These are phyloP conservation scores for Chaetomiaceae sp. DNA, from an alignment of 2,329 filamentous ascomycete genomes.

Conservation along the genomic window DNA sequence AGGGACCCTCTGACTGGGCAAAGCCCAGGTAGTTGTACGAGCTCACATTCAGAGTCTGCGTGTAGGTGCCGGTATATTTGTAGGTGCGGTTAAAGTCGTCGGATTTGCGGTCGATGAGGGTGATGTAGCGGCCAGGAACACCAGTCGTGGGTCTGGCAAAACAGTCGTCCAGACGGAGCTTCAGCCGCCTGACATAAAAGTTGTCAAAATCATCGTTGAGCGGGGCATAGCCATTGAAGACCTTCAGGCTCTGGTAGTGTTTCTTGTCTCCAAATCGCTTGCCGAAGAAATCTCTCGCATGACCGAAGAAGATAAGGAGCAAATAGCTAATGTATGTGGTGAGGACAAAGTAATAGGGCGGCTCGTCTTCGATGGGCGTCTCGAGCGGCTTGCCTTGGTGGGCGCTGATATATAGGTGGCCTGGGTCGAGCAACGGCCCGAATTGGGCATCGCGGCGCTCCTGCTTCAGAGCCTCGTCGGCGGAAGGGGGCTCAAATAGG, in stretches of 20 bases:
- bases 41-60: conserved; percentile 96
- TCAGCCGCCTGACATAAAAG: conserved; percentile 90
- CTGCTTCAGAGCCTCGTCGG: conserved; percentile 72
- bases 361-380: conserved; percentile 86
- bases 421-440: conserved; percentile 73
- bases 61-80: conserved; percentile 81
- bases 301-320: conserved; percentile 89
- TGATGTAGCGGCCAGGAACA: conserved; percentile 91
- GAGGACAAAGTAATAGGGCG: conserved; percentile 92
- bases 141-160: conserved; percentile 90
- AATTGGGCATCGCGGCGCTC: conserved; percentile 85
- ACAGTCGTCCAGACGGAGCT: conserved; percentile 93
- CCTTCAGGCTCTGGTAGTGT: conserved; percentile 74
- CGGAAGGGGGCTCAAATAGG: conserved; percentile 82
- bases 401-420: conserved; percentile 84
- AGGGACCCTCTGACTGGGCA: conserved; percentile 93
- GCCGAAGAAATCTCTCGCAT: conserved; percentile 95
- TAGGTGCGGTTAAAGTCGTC: conserved; percentile 90
- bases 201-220: conserved; percentile 98
- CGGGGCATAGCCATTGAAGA: conserved; percentile 84
- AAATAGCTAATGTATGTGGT: conserved; percentile 99
- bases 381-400: conserved; percentile 77
- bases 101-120: conserved; percentile 82
- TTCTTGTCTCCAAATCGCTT: conserved; percentile 87
- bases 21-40: conserved; percentile 99